Percentiles rank a stretch among this genome's conserved stretches.
phyloP scores from a whole-genome alignment of 805 yeast genomes.

The Candida adriatica region DNA sequence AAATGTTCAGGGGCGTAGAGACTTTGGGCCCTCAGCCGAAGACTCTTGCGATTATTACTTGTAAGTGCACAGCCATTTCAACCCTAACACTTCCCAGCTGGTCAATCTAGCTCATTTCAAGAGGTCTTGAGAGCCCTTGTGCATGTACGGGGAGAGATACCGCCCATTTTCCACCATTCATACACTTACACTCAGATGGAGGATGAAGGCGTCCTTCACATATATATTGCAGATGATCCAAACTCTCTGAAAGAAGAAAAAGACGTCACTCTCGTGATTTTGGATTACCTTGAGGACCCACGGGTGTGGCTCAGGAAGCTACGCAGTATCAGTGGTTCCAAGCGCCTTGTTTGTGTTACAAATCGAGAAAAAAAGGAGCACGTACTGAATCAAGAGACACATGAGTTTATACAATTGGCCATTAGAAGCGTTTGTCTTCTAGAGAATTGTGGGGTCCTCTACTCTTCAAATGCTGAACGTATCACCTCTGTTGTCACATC shows the following conservation, averaged over 20 bases:
- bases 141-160: too few relatives aligned
- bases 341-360: constrained; percentile 1
- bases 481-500: neutral
- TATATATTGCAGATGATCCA: constrained; percentile 1
- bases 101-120: too few relatives aligned
- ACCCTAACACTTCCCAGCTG: too few relatives aligned
- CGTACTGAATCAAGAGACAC: constrained; percentile 17
- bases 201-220: constrained; percentile 1
- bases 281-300: constrained; percentile 16
- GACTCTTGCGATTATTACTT: too few relatives aligned
- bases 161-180: constrained; percentile 8
- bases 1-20: too few relatives aligned
- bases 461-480: constrained; percentile 2
- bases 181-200: constrained; percentile 10
- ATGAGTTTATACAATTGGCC: constrained; percentile 30
- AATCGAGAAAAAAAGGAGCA: constrained; percentile 1
- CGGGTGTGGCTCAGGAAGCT: constrained; percentile 10
- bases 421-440: constrained; percentile 16
- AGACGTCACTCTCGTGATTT: constrained; percentile 3
- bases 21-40: too few relatives aligned
- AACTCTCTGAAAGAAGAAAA: neutral
- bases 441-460: constrained; percentile 9
- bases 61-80: too few relatives aligned
- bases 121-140: too few relatives aligned
- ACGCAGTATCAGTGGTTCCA: neutral